These are phyloP conservation scores for Sphagnurus paluster DNA, from an alignment of 1,284 basidiomycete species.

Conservation along the genomic window DNA sequence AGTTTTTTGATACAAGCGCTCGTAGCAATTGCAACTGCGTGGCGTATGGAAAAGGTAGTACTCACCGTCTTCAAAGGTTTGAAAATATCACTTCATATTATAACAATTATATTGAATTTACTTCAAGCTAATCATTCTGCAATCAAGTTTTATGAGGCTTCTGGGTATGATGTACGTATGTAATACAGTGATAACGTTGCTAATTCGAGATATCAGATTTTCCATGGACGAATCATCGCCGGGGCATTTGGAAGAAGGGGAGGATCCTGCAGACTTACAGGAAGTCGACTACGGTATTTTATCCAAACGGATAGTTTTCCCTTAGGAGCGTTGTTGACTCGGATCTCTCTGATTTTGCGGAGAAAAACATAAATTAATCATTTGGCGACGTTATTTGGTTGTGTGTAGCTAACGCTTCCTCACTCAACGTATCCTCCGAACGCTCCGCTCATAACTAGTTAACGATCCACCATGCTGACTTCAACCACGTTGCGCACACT, in stretches of 20 bases:
- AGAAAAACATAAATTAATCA: not conserved
- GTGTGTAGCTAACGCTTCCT: not conserved
- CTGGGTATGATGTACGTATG: slow-evolving; percentile 45
- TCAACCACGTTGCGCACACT: slow-evolving; percentile 40
- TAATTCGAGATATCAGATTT: slow-evolving; percentile 44
- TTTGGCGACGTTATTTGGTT: slow-evolving; percentile 4
- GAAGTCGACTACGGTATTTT: slow-evolving; percentile 60
- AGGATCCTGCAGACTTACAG: slow-evolving; percentile 24
- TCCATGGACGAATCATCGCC: slow-evolving; percentile 54
- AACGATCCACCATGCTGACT: slow-evolving; percentile 30
- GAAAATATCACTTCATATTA: not conserved
- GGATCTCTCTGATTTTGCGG: too few species aligned
- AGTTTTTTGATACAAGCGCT: slow-evolving; percentile 50
- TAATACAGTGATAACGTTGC: not conserved
- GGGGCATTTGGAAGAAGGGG: slow-evolving; percentile 36
- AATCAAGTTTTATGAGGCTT: slow-evolving; percentile 52
- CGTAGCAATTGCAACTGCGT: slow-evolving; percentile 47
- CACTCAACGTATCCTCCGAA: slow-evolving; percentile 11
- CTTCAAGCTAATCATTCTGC: slow-evolving; percentile 54
- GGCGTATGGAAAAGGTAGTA: slow-evolving; percentile 65
- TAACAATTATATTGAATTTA: slow-evolving; percentile 5
- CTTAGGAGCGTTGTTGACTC: not conserved
- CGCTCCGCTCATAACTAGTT: slow-evolving; percentile 1
- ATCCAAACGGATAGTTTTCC: slow-evolving; percentile 33
- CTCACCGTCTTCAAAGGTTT: slow-evolving; percentile 73